Base-by-base conservation (phyloP, 176 grass and related monocot genomes). In the Bolboschoenus planiculmis region DNA sequence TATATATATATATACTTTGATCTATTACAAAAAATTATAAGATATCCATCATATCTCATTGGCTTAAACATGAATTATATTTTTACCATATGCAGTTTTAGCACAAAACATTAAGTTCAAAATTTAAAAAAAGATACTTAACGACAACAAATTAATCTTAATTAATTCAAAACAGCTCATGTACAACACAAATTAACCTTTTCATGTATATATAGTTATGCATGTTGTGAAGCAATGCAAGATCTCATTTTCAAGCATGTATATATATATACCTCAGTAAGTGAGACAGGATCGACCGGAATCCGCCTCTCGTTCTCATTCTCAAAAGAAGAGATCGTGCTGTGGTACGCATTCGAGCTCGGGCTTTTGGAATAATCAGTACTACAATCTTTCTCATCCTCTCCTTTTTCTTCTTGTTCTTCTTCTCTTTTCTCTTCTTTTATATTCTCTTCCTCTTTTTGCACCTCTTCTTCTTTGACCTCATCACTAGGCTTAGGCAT, bases 261-360 rank as follows among this genome's bases (percentile, higher is more conserved):
- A 0, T 27, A 11, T 30, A 11, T 4, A 57, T 26, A 26, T 81
- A 91, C 83, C 10, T 92, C 83, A 2, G 85, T 88, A 58, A 97
- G 78, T 26, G 94, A 97, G 26, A 93, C 70, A 0, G 94, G 91
- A 73, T 97, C 94, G 44, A 97, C 81, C 4, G 85, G 81, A 10
- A 97, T 93, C 91, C 92, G 91, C 56, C 85, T 82, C 89, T 97
- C 93, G 53, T 87, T 89, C 29, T 89, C 83, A 57, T 57, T 78
- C 7, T 82, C 60, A 65, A 82, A 82, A 51, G 91, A 85, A 48
- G 88, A 88, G 77, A 21, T 36, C 9, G 78, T 68, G 27, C 37
- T 14, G 61, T 73, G 75, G 43, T 75, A 76, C 15, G 44, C 47
- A 7, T 9, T 56, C 20, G 82, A 58, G 10, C 14, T 79, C 68